Evolutionary conservation across 2,329 filamentous ascomycete genomes (phyloP), one percentile per base, ranked within the genome.

Genomic region (Ophiostoma novo-ulmi): DNA sequence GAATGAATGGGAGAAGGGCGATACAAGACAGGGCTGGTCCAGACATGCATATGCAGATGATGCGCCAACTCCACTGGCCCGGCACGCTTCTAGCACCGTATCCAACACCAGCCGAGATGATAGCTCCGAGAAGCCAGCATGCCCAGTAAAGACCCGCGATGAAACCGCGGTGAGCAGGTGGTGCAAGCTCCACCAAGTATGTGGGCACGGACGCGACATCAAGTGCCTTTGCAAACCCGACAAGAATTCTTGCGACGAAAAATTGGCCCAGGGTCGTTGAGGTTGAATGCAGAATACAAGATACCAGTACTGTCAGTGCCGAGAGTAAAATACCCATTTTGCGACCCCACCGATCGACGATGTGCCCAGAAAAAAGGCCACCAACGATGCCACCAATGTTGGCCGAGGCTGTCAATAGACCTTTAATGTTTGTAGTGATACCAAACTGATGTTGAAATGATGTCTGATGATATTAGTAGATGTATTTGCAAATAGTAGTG

Each of bases 31-130:
- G n/a, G n/a, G 52, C 52, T 26, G 52, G 52, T 3, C n/a, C 52
- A 26, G 52, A 58, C 52, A 58, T 58, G 52, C 52, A 58, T 11
- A 58, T 58, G 20, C 20, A 58, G 22, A 58, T 58, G 22, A 58
- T 58, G 17, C 52, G 52, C 52, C 52, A 58, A 13, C 52, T 58
- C 52, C 52, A 58, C 52, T 58, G 52, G 10, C 52, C 52, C 11
- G 52, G n/a, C 52, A 58, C 52, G 26, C 52, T 58, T 58, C 52
- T 58, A 26, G 52, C 52, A 58, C 52, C 52, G 10, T 58, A 58
- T 22, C 52, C 52, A 26, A 58, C 52, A 11, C n/a, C 22, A 17
- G 52, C 52, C 13, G 52, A 58, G n/a, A 58, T 58, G 13, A 58
- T 58, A 14, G 52, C 52, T 26, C 52, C 52, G 5, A 58, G 52